Evolutionary conservation across 352 stramenopile genomes (phyloP), one percentile per base, ranked within the genome.

Genomic region (Sclerospora graminicola): DNA sequence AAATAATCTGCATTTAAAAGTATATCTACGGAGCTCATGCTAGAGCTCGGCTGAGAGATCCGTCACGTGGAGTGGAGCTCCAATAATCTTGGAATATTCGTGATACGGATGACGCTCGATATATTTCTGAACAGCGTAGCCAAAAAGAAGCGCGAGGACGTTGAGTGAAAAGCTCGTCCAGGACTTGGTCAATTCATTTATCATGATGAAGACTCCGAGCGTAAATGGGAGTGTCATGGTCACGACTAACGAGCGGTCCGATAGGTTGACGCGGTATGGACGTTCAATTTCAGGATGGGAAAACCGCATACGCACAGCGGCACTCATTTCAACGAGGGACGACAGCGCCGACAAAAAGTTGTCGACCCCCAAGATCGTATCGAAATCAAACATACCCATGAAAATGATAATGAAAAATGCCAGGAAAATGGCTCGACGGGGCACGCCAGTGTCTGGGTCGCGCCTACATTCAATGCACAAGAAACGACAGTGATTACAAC

Each of bases 161-260:
- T 86, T 88, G 36, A 91, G 63, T 29, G 46, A 56, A 15, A 89
- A 67, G 53, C 76, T 86, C 19, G 64, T 61, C 43, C 50, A 64
- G 21, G 82, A 87, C 59, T 90, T 90, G 48, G 78, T 69, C 54
- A 89, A 51, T 54, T 87, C 80, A 60, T 84, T 91, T 2, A 79
- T 21, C 60, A 91, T 78, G 39, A 91, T 76, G 38, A 89, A 86
- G 8, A 74, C 43, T 16, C 74, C 77, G 23, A 67, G 38, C 1
- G 48, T 56, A 19, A 91, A 64, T 9, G 60, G 43, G n/a, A 89
- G 63, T 39, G 75, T 66, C 41, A 88, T 58, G 7, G 66, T 41
- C 40, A 81, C 18, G n/a, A 65, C 40, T 36, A 90, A 48, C 13
- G 63, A 54, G 11, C 54, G 54, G 37, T 87, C 70, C 39, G 71